Percentiles rank a stretch among this genome's conserved stretches.
Conservation (phyloP, 345 rosid genomes). For the Dovyalis caffra region DNA sequence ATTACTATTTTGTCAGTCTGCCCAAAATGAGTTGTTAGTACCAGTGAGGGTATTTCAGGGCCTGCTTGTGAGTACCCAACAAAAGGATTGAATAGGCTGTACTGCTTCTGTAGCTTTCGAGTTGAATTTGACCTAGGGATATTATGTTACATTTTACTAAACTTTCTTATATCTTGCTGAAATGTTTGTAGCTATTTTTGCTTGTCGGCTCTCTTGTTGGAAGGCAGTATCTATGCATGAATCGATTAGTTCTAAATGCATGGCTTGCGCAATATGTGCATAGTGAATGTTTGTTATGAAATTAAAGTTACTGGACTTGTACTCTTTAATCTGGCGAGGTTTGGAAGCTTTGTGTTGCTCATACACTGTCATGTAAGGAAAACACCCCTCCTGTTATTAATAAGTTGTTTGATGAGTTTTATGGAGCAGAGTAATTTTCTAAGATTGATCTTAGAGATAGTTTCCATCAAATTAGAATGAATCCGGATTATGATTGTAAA, state of each 20-base stretch:
- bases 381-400: no score
- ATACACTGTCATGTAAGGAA: no score
- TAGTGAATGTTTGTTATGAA: not conserved
- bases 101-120: constrained; percentile 6
- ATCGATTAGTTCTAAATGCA: not conserved
- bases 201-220: not conserved
- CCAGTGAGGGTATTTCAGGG: not conserved
- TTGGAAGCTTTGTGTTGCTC: no score
- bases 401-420: no score
- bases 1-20: constrained; percentile 11
- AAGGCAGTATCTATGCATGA: not conserved
- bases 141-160: constrained; percentile 1
- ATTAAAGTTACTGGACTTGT: not conserved
- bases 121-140: constrained; percentile 6
- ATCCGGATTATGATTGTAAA: no score
- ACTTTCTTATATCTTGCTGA: not conserved
- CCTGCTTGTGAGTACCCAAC: not conserved
- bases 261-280: not conserved
- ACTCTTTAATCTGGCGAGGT: not conserved
- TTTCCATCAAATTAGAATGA: no score
- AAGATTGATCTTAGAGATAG: no score
- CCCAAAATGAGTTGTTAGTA: not conserved
- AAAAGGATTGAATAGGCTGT: not conserved
- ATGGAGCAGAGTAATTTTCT: no score
- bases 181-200: not conserved